A percentile compares a stretch with the other conserved stretches of the same genome.
Conservation (phyloP, 164 flowering plant genomes). For the Stephania yunnanensis region DNA sequence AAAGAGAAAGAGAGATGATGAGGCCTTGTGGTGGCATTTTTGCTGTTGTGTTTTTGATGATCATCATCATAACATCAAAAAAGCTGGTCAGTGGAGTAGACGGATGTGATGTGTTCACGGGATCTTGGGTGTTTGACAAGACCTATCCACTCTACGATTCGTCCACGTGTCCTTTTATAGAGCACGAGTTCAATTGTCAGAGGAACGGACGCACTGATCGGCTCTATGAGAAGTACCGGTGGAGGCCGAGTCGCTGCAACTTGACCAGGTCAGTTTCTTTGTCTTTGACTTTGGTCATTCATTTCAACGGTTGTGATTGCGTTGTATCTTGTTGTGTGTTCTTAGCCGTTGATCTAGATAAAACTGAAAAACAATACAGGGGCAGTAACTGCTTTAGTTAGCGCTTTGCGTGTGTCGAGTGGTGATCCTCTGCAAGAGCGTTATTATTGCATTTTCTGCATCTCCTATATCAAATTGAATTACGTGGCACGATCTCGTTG, state of each 20-base stretch:
- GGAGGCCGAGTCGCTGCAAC: slow-evolving; percentile 18
- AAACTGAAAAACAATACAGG: too few relatives aligned
- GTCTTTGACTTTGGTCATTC: too few relatives aligned
- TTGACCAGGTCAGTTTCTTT: slow-evolving; percentile 13
- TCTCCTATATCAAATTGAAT: too few relatives aligned
- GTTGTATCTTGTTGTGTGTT: too few relatives aligned
- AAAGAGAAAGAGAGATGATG: neutral
- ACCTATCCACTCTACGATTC: slow-evolving; percentile 15
- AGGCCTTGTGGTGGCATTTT: neutral
- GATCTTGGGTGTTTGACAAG: slow-evolving; percentile 14
- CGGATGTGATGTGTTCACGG: slow-evolving; percentile 16
- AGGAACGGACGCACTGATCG: slow-evolving; percentile 14
- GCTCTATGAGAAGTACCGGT: slow-evolving; percentile 14
- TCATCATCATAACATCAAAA: neutral
- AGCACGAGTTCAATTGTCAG: slow-evolving; percentile 14
- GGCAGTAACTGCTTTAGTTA: too few relatives aligned
- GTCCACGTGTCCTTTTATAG: slow-evolving; percentile 13
- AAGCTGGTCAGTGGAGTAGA: neutral
- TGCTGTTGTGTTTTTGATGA: neutral
- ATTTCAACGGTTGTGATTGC: too few relatives aligned
- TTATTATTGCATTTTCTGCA: too few relatives aligned
- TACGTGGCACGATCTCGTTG: too few relatives aligned
- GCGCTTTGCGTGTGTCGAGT: too few relatives aligned
- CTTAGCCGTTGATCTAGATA: too few relatives aligned
- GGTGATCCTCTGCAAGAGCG: too few relatives aligned